Evolutionary conservation across 2,329 filamentous ascomycete genomes (phyloP).

Genomic region (Hirsutella rhossiliensis): DNA sequence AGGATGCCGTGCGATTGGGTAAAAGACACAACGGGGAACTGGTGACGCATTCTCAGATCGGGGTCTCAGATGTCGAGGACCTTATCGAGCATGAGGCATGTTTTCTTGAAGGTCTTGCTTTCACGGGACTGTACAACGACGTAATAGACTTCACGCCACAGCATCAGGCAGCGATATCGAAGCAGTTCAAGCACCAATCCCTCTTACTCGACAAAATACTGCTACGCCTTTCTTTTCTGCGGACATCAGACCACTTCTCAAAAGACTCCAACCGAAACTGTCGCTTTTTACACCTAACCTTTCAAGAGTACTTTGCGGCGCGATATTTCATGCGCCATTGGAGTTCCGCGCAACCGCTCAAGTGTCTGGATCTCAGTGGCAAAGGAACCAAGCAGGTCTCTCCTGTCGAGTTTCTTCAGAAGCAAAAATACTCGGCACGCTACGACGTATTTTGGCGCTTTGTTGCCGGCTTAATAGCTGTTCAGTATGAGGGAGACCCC

Average conservation of each 20-base stretch:
- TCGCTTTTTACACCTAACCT: conserved; percentile 29
- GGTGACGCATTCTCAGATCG: neutral
- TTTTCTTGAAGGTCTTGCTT: conserved; percentile 20
- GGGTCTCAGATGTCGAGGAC: conserved; percentile 6
- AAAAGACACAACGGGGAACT: conserved; percentile 9
- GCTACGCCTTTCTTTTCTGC: conserved; percentile 22
- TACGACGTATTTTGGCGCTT: conserved; percentile 31
- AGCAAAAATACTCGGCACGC: conserved; percentile 23
- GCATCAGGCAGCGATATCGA: conserved; percentile 10
- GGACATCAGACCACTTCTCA: conserved; percentile 17
- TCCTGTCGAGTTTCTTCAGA: conserved; percentile 14
- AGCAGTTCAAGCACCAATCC: conserved; percentile 3
- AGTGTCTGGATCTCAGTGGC: neutral
- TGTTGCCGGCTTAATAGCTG: conserved; percentile 25
- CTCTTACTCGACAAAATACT: conserved; percentile 8
- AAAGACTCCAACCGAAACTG: conserved; percentile 15
- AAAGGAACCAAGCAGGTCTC: neutral
- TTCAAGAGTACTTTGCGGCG: conserved; percentile 30
- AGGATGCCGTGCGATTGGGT: conserved; percentile 19
- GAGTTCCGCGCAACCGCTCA: conserved; percentile 7
- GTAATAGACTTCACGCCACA: conserved; percentile 17
- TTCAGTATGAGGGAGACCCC: too few species aligned
- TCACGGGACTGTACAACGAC: conserved; percentile 20
- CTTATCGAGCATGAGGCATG: conserved; percentile 8
- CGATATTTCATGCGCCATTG: conserved; percentile 23